phyloP scores from a whole-genome alignment of 1,284 basidiomycete genomes.

The Sparassis latifolia region DNA sequence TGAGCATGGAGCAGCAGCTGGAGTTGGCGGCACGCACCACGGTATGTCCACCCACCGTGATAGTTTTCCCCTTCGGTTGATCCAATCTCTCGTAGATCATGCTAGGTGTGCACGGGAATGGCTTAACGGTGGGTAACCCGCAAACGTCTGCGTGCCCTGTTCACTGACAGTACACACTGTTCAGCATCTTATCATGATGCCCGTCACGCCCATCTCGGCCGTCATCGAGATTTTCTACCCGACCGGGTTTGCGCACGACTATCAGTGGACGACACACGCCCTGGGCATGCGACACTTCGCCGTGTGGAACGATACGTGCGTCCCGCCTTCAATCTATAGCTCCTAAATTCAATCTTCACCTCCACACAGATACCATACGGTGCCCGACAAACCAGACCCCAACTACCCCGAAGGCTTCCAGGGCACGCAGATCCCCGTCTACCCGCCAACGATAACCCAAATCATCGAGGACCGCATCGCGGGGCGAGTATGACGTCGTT shows the following conservation, averaged over 20 bases:
- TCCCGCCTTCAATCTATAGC: conserved; percentile 7
- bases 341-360: neutral
- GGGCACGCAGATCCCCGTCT: conserved; percentile 58
- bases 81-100: conserved; percentile 43
- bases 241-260: conserved; percentile 74
- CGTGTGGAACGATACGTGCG: conserved; percentile 72
- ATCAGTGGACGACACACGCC: conserved; percentile 68
- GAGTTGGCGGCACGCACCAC: conserved; percentile 57
- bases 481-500: conserved; percentile 12
- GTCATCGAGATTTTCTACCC: conserved; percentile 83
- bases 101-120: conserved; percentile 80
- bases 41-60: conserved; percentile 20
- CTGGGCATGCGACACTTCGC: conserved; percentile 72
- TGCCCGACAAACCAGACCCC: conserved; percentile 47
- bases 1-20: conserved; percentile 71
- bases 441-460: conserved; percentile 45
- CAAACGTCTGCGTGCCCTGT: neutral
- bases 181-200: conserved; percentile 69
- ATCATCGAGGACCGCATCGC: conserved; percentile 54
- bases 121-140: conserved; percentile 42
- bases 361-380: conserved; percentile 33
- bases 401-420: conserved; percentile 75
- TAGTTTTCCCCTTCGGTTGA: neutral
- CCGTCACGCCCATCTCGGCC: conserved; percentile 53
- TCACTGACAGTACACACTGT: neutral